phyloP scores from a whole-genome alignment of 257 asterid genomes.

The Salvia rosmarinus region DNA sequence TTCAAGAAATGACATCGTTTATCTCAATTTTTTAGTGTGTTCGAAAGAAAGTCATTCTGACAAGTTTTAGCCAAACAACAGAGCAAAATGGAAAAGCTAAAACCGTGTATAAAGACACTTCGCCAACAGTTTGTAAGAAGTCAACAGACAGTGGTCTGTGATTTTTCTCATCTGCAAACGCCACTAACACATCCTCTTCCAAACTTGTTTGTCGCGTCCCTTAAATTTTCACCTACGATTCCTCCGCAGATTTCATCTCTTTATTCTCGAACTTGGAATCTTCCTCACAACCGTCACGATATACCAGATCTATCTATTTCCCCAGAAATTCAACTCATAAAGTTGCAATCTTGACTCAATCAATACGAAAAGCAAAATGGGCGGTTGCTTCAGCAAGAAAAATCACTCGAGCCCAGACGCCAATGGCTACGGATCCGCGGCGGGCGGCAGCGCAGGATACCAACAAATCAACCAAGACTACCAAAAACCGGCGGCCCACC shows the following conservation, averaged over 20 bases:
- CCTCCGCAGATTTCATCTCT: no score
- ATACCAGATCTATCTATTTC: background rate
- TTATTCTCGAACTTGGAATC: background rate
- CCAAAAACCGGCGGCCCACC: slow-evolving; percentile 35
- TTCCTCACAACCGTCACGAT: no score
- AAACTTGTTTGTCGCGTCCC: no score
- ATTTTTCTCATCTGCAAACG: slow-evolving; percentile 25
- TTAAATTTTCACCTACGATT: background rate
- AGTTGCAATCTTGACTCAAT: slow-evolving; percentile 42
- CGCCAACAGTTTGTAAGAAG: slow-evolving; percentile 18
- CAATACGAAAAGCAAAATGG: slow-evolving; percentile 39
- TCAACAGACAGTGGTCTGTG: slow-evolving; percentile 31
- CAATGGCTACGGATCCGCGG: slow-evolving; percentile 48
- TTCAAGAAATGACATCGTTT: no score
- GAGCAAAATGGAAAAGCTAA: background rate
- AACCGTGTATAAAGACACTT: slow-evolving; percentile 34
- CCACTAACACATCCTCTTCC: background rate
- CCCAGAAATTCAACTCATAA: slow-evolving; percentile 14
- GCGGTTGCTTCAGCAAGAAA: slow-evolving; percentile 64
- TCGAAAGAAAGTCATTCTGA: no score
- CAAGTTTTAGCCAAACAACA: no score
- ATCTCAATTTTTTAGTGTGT: no score
- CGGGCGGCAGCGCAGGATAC: slow-evolving; percentile 22
- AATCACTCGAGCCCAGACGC: slow-evolving; percentile 37
- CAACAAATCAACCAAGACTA: slow-evolving; percentile 36